These are phyloP conservation scores for Boletus rex-veris DNA, from an alignment of 768 basidiomycete genomes.

Conservation along the genomic window DNA sequence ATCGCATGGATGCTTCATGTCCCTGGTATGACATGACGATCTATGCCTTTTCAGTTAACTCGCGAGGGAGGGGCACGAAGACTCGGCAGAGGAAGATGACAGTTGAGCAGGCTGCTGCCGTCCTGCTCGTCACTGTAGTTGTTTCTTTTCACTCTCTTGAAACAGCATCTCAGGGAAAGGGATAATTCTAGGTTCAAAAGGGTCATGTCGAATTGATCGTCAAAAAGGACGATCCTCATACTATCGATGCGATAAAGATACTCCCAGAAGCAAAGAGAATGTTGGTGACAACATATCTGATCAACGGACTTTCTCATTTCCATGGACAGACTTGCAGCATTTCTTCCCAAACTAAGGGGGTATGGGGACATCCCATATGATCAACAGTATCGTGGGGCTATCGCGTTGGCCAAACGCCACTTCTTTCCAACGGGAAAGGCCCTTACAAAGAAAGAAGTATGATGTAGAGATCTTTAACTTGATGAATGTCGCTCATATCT, in stretches of 20 bases:
- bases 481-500: background rate
- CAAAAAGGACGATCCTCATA: slow-evolving; percentile 10
- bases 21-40: background rate
- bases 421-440: slow-evolving; percentile 23
- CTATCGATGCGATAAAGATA: slow-evolving; percentile 23
- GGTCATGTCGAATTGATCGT: slow-evolving; percentile 22
- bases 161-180: background rate
- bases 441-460: slow-evolving; percentile 28
- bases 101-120: slow-evolving; percentile 20
- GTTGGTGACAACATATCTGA: slow-evolving; percentile 10
- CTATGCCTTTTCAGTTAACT: slow-evolving; percentile 16
- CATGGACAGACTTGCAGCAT: slow-evolving; percentile 20
- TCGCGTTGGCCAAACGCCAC: slow-evolving; percentile 28
- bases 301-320: background rate
- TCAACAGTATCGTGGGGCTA: slow-evolving; percentile 25
- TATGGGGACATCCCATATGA: slow-evolving; percentile 28
- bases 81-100: slow-evolving; percentile 20
- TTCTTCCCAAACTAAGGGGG: slow-evolving; percentile 29
- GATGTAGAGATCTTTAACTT: background rate
- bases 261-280: slow-evolving; percentile 23
- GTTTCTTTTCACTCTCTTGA: background rate
- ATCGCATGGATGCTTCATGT: background rate
- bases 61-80: slow-evolving; percentile 20
- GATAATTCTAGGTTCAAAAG: slow-evolving; percentile 21
- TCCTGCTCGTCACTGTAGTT: slow-evolving; percentile 24